phyloP scores from a whole-genome alignment of 2,329 filamentous ascomycete species.

The Zymoseptoria pseudotritici region DNA sequence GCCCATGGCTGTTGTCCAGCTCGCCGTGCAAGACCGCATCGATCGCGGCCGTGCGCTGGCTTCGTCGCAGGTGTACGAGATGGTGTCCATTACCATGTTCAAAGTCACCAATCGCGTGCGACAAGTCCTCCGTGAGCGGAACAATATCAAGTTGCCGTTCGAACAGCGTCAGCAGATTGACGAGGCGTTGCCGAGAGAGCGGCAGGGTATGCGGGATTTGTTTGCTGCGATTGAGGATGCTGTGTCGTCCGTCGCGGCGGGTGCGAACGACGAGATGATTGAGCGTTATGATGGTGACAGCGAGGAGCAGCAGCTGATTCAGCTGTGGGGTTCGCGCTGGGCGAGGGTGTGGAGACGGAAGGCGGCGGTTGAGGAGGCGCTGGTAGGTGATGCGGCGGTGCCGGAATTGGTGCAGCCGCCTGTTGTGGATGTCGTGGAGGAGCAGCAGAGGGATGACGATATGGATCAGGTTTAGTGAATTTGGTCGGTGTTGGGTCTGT shows the following conservation, averaged over 20 bases:
- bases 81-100: slow-evolving; percentile 77
- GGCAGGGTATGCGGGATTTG: slow-evolving; percentile 66
- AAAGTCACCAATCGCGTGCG: slow-evolving; percentile 85
- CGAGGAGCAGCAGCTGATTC: slow-evolving; percentile 58
- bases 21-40: slow-evolving; percentile 67
- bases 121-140: slow-evolving; percentile 62
- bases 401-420: slow-evolving; percentile 36
- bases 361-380: slow-evolving; percentile 75
- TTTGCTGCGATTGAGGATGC: slow-evolving; percentile 77
- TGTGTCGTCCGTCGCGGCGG: slow-evolving; percentile 62
- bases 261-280: slow-evolving; percentile 66
- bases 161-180: slow-evolving; percentile 56
- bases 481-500: not conserved
- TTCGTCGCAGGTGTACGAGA: slow-evolving; percentile 74
- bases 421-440: slow-evolving; percentile 10
- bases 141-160: slow-evolving; percentile 48
- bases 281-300: slow-evolving; percentile 55
- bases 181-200: slow-evolving; percentile 61
- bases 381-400: slow-evolving; percentile 50
- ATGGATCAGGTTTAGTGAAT: slow-evolving; percentile 22
- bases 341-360: slow-evolving; percentile 74
- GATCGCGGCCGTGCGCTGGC: slow-evolving; percentile 52
- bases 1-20: slow-evolving; percentile 77
- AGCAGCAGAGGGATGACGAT: slow-evolving; percentile 17
- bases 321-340: slow-evolving; percentile 81